These are phyloP conservation scores for Boletus tomentosulus DNA, from an alignment of 768 basidiomycete genomes.

Conservation along the genomic window DNA sequence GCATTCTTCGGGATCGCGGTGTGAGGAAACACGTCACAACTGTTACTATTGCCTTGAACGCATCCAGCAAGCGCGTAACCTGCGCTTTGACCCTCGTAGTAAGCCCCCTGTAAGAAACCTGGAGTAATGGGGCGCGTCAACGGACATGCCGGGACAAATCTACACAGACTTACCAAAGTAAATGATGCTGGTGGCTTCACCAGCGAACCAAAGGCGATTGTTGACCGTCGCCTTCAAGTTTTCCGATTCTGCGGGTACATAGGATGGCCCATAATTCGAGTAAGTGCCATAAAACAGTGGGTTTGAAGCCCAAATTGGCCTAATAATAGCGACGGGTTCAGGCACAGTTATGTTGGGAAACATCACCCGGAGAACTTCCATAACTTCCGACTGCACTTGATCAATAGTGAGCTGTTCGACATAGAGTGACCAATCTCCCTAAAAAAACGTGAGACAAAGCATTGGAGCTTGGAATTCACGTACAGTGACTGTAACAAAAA, in stretches of 20 bases:
- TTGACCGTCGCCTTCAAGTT: conserved; percentile 54
- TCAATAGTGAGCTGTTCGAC: conserved; percentile 49
- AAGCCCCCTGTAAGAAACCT: conserved; percentile 60
- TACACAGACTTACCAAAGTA: conserved; percentile 49
- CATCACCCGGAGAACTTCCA: conserved; percentile 57
- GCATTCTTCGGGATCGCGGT: conserved; percentile 29
- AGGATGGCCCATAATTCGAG: conserved; percentile 67
- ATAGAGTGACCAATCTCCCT: conserved; percentile 61
- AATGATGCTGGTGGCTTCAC: conserved; percentile 54
- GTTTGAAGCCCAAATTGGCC: conserved; percentile 52
- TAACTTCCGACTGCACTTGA: conserved; percentile 48
- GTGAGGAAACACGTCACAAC: conserved; percentile 22
- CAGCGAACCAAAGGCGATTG: conserved; percentile 54
- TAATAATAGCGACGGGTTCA: conserved; percentile 51
- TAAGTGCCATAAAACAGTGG: conserved; percentile 46
- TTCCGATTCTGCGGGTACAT: conserved; percentile 47
- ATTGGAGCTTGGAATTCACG: neutral
- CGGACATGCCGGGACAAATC: neutral
- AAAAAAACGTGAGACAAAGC: neutral
- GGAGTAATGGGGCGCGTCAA: neutral
- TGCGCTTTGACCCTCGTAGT: conserved; percentile 47
- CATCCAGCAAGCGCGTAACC: conserved; percentile 41
- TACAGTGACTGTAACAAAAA: conserved; percentile 28
- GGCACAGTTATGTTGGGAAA: conserved; percentile 52
- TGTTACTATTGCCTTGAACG: conserved; percentile 27